Evolutionary conservation across 192 early-diverging fungal genomes (phyloP).

Genomic region (Polychytrium aggregatum): DNA sequence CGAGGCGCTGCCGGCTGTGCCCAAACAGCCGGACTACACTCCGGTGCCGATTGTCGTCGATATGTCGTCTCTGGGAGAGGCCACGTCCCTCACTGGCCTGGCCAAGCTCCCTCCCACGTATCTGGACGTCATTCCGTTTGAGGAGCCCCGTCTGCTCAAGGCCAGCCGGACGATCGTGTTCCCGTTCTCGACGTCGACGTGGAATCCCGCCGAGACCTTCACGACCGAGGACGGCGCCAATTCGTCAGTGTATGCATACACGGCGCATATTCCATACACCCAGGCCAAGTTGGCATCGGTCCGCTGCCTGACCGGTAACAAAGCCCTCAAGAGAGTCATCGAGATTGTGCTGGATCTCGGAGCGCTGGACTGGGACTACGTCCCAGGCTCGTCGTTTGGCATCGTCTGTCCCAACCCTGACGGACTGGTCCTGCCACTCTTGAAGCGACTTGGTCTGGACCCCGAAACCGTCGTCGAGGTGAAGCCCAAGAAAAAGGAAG

Average conservation of each 20-base stretch:
- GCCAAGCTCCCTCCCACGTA: slow-evolving; percentile 38
- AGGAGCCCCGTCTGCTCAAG: background rate
- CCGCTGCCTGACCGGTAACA: slow-evolving; percentile 46
- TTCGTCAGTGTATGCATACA: slow-evolving; percentile 35
- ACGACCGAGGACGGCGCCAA: background rate
- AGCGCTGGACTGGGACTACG: slow-evolving; percentile 29
- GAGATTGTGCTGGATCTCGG: slow-evolving; percentile 26
- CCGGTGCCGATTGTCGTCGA: slow-evolving; percentile 6
- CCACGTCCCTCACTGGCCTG: slow-evolving; percentile 42
- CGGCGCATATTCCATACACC: slow-evolving; percentile 29
- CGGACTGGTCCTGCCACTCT: slow-evolving; percentile 50
- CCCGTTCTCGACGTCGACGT: background rate
- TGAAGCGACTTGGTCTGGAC: slow-evolving; percentile 44
- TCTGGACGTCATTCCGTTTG: slow-evolving; percentile 20
- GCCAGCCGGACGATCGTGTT: background rate
- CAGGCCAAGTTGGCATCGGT: slow-evolving; percentile 39
- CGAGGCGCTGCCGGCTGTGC: background rate
- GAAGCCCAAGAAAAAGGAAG: slow-evolving; percentile 7
- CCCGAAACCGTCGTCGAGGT: slow-evolving; percentile 28
- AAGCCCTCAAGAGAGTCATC: slow-evolving; percentile 61
- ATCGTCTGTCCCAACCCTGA: slow-evolving; percentile 78
- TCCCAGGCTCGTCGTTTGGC: slow-evolving; percentile 78
- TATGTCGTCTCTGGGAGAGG: slow-evolving; percentile 20
- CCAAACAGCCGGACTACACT: background rate
- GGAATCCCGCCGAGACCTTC: background rate